Conservation (phyloP, 352 stramenopile genomes). For the Hyphochytrium catenoides region DNA sequence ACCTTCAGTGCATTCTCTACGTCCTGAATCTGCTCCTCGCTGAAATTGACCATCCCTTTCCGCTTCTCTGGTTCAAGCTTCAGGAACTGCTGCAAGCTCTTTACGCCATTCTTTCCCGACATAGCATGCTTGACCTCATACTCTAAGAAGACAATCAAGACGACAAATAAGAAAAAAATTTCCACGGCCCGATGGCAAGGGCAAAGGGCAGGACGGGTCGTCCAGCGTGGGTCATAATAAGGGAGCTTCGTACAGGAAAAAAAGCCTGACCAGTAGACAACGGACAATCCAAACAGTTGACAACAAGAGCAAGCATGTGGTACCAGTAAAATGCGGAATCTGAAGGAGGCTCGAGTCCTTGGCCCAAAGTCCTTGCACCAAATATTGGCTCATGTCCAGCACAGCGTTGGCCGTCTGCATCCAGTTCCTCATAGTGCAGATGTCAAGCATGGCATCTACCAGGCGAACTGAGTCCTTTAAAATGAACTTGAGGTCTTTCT, state of each 20-base stretch:
- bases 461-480: constrained; percentile 79
- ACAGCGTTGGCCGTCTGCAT: constrained; percentile 81
- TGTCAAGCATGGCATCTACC: constrained; percentile 96
- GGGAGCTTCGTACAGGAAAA: too few species aligned
- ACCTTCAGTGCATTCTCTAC: constrained; percentile 75
- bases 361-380: constrained; percentile 89
- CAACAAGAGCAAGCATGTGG: too few species aligned
- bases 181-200: too few species aligned
- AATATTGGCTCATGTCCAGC: constrained; percentile 90
- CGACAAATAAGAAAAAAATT: too few species aligned
- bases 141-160: constrained; percentile 49
- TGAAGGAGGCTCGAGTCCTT: constrained; percentile 71
- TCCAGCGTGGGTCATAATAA: constrained; percentile 9
- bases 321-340: constrained; percentile 60
- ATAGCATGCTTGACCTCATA: constrained; percentile 72
- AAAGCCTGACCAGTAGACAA: too few species aligned
- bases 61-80: constrained; percentile 62
- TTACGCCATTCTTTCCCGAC: constrained; percentile 67
- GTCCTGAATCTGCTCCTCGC: constrained; percentile 71
- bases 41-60: constrained; percentile 74
- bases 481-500: constrained; percentile 79
- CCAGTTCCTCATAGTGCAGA: constrained; percentile 84
- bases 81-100: constrained; percentile 82
- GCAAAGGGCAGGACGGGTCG: constrained; percentile 31
- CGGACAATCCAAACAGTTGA: too few species aligned